phyloP scores from a whole-genome alignment of 805 yeast genomes.

The Candida golubevii region DNA sequence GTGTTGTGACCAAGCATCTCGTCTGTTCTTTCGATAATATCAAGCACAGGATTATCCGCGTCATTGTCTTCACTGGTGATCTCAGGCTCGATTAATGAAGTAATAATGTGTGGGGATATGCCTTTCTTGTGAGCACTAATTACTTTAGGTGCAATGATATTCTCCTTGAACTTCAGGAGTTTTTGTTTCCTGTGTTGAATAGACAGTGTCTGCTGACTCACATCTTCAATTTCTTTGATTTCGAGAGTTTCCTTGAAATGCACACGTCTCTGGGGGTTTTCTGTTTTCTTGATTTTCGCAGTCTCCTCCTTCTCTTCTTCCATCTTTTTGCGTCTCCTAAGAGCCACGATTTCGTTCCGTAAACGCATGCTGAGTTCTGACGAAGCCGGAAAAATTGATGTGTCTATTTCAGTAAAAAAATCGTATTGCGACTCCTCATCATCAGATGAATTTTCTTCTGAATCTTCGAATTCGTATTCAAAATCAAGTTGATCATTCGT shows the following conservation, averaged over 20 bases:
- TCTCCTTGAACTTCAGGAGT: conserved; percentile 19
- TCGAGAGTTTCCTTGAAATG: conserved; percentile 50
- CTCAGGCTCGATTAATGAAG: neutral
- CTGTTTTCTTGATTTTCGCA: neutral
- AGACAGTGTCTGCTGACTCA: conserved; percentile 44
- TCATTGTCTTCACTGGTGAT: neutral
- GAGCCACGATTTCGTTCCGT: conserved; percentile 38
- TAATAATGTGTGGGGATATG: too few relatives aligned
- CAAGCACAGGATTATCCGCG: neutral
- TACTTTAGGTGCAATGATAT: conserved; percentile 4
- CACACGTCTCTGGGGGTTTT: conserved; percentile 31
- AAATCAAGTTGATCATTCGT: conserved; percentile 1
- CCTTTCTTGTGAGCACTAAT: neutral
- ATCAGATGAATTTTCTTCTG: conserved; percentile 35
- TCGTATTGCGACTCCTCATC: conserved; percentile 25
- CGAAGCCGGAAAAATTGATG: conserved; percentile 9
- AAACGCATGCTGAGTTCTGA: conserved; percentile 23
- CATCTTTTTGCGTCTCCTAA: conserved; percentile 15
- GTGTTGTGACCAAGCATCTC: neutral
- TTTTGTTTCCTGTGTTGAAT: conserved; percentile 19
- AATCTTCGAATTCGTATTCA: conserved; percentile 10
- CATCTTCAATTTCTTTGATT: conserved; percentile 56
- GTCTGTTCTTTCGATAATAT: conserved; percentile 1
- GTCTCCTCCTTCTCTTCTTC: neutral
- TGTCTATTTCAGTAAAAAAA: conserved; percentile 26